phyloP scores from a whole-genome alignment of 805 yeast species.

The Teunomyces kruisii region DNA sequence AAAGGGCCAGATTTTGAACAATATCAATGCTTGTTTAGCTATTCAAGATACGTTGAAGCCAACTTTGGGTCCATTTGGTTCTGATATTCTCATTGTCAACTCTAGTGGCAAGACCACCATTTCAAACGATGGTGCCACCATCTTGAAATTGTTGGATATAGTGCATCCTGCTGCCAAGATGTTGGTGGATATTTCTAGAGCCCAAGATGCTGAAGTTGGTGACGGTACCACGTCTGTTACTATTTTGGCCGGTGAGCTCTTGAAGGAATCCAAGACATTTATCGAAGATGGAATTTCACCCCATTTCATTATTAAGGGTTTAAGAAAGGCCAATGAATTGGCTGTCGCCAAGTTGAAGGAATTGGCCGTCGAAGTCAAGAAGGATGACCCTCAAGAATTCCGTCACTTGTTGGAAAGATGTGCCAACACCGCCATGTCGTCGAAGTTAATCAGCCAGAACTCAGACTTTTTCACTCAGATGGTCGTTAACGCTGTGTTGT shows the following conservation, averaged over 20 bases:
- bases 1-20: conserved; percentile 89
- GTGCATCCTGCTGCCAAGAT: conserved; percentile 99
- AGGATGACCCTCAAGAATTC: conserved; percentile 48
- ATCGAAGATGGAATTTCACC: conserved; percentile 96
- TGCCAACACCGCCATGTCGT: conserved; percentile 97
- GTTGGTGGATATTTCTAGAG: conserved; percentile 88
- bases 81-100: conserved; percentile 88
- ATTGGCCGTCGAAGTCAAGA: conserved; percentile 67
- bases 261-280: conserved; percentile 85
- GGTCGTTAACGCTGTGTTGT: conserved; percentile 93
- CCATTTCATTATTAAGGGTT: conserved; percentile 84
- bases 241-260: conserved; percentile 88
- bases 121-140: conserved; percentile 98
- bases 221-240: conserved; percentile 98
- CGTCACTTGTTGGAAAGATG: conserved; percentile 83
- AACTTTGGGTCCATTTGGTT: conserved; percentile 95
- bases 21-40: conserved; percentile 95
- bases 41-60: conserved; percentile 94
- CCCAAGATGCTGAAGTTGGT: conserved; percentile 98
- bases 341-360: conserved; percentile 75
- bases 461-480: conserved; percentile 88
- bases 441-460: conserved; percentile 86
- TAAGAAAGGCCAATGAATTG: conserved; percentile 73
- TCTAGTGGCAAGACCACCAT: conserved; percentile 86
- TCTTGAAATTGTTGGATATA: conserved; percentile 84